Base-by-base conservation (phyloP, 1,284 basidiomycete genomes). In the Hemileia vastatrix region DNA sequence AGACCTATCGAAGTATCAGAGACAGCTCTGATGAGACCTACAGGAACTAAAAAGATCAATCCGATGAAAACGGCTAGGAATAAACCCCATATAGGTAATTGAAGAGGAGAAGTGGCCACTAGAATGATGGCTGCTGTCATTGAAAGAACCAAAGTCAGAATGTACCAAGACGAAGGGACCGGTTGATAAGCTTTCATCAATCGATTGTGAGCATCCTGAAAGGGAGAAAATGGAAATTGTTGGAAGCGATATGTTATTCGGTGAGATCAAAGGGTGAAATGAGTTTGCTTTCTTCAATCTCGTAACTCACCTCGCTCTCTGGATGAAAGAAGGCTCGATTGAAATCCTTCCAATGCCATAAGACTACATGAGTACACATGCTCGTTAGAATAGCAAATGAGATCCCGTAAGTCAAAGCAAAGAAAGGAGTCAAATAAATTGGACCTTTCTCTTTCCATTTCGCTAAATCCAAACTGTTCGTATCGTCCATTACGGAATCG, bases 321-420 rank as follows among this genome's bases (percentile, higher is more conserved):
- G 74, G 70, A 50, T 75, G 76, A 18, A 67, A 71, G 4, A 79
- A 63, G 0, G 80, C 79, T 27, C 74, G 67, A 52, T 72, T 73
- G 65, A 81, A 78, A 66, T 81, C 80, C 8, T 76, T 70, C 33
- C 79, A 70, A 65, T 81, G 79, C 79, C 79, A 81, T 1, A 81
- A 72, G 67, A 76, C 74, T 15, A 81, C 79, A 64, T 81, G 79
- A 2, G 77, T 76, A 45, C 80, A 69, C 4, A 80, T 77, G 54
- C 78, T 78, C 0, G 79, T 77, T 15, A 81, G 68, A 0, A 79
- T 77, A 0, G 80, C 79, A 65, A 81, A 81, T 5, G 76, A 75
- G 11, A 80, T 67, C 0, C 75, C 78, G 63, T 78, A 78, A 0
- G 76, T 2, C 19, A 67, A 72, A 59, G 70, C 79, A 71, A 79